Conservation (phyloP, 495 filamentous ascomycete genomes). For the Achaetomiella virescens region DNA sequence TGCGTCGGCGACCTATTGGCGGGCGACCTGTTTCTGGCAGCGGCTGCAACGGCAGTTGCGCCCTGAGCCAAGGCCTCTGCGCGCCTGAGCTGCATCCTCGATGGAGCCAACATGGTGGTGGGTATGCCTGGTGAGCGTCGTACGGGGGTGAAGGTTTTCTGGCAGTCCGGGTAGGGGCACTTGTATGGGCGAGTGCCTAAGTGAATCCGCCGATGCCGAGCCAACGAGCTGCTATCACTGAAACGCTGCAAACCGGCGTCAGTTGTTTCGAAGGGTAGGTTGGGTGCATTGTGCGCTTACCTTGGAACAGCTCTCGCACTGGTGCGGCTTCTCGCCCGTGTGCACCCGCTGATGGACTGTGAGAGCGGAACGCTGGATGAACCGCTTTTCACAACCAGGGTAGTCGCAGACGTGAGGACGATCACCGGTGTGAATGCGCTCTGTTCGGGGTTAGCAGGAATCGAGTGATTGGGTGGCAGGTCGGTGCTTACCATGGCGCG, state of each 20-base stretch:
- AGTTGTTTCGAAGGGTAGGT: neutral
- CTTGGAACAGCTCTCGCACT: slow-evolving; percentile 96
- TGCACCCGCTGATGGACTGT: slow-evolving; percentile 94
- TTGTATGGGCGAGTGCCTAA: slow-evolving; percentile 96
- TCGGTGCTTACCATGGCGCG: slow-evolving; percentile 73
- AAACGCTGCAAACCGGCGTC: slow-evolving; percentile 63
- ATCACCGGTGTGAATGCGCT: slow-evolving; percentile 90
- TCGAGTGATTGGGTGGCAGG: neutral
- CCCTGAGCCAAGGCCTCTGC: slow-evolving; percentile 58
- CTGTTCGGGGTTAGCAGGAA: slow-evolving; percentile 43
- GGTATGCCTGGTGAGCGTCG: slow-evolving; percentile 90
- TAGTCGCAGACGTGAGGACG: slow-evolving; percentile 90
- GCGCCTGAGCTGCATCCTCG: slow-evolving; percentile 84
- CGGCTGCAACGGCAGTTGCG: slow-evolving; percentile 47
- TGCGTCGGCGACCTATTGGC: too few species aligned
- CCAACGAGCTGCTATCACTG: slow-evolving; percentile 93
- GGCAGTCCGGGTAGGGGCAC: slow-evolving; percentile 94
- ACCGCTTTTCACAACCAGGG: slow-evolving; percentile 86
- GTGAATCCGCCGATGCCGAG: slow-evolving; percentile 89
- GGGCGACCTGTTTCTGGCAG: slow-evolving; percentile 41
- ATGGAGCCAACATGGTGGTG: slow-evolving; percentile 94
- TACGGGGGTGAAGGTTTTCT: slow-evolving; percentile 96
- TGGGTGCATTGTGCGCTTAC: slow-evolving; percentile 42
- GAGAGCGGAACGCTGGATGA: slow-evolving; percentile 95
- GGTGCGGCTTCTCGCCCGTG: slow-evolving; percentile 96